Percentiles rank a stretch among this genome's conserved stretches.
phyloP scores from a whole-genome alignment of 2,329 filamentous ascomycete genomes.

The Blastomyces gilchristii region DNA sequence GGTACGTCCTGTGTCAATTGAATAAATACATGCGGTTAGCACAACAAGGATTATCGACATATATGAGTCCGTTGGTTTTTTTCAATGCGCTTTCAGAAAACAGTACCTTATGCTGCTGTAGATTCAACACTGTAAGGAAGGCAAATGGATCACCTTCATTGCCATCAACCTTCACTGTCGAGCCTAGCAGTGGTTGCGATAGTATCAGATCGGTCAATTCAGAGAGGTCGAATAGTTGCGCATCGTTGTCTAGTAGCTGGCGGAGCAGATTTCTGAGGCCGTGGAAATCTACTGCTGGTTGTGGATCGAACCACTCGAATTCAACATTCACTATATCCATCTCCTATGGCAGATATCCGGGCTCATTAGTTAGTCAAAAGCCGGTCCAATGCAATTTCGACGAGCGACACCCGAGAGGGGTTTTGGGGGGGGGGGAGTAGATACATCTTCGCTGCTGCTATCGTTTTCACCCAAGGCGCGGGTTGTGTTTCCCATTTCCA shows the following conservation, averaged over 20 bases:
- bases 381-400: not conserved
- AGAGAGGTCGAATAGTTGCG: constrained; percentile 76
- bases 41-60: not conserved
- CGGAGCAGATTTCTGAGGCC: constrained; percentile 81
- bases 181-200: constrained; percentile 76
- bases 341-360: constrained; percentile 46
- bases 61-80: not conserved
- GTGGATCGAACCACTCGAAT: constrained; percentile 98
- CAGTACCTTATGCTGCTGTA: constrained; percentile 57
- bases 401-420: no score
- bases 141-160: constrained; percentile 88
- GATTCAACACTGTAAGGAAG: constrained; percentile 78
- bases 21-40: constrained; percentile 1
- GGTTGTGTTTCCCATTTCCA: constrained; percentile 36
- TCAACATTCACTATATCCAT: constrained; percentile 89
- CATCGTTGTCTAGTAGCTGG: constrained; percentile 85
- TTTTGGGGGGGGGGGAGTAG: no score
- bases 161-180: constrained; percentile 94
- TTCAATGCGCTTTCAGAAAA: not conserved
- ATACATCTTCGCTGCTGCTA: constrained; percentile 32
- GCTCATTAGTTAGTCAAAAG: constrained; percentile 1
- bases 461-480: constrained; percentile 29
- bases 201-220: constrained; percentile 77
- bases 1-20: constrained; percentile 51
- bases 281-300: constrained; percentile 83